These are phyloP conservation scores for Xylaria cubensis DNA, from an alignment of 495 filamentous ascomycete genomes.

Conservation along the genomic window DNA sequence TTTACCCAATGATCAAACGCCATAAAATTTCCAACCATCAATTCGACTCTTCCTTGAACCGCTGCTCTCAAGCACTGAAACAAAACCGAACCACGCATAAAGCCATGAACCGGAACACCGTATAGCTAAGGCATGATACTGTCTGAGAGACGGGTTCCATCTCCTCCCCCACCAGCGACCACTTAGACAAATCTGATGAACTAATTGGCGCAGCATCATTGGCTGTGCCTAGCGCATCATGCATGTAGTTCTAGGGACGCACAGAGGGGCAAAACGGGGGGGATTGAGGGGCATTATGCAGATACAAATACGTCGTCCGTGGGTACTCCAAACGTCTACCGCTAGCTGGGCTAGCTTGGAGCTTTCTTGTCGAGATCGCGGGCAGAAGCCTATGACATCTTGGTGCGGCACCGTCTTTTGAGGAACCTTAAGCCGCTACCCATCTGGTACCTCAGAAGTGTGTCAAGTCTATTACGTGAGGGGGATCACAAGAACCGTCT, in stretches of 20 bases:
- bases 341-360: constrained; percentile 14
- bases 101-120: constrained; percentile 9
- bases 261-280: constrained; percentile 22
- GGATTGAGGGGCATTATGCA: constrained; percentile 24
- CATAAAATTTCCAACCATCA: background rate
- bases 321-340: constrained; percentile 21
- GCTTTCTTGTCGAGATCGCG: constrained; percentile 6
- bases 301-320: constrained; percentile 24
- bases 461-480: constrained; percentile 21
- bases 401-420: constrained; percentile 3
- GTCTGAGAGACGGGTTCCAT: background rate
- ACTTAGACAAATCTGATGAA: constrained; percentile 8
- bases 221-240: constrained; percentile 15
- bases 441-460: constrained; percentile 3
- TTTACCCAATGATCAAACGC: background rate
- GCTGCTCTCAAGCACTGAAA: background rate
- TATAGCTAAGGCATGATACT: constrained; percentile 2
- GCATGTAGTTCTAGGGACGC: constrained; percentile 5
- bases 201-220: constrained; percentile 23
- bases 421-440: constrained; percentile 22
- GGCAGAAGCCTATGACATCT: constrained; percentile 20
- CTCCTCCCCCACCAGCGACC: constrained; percentile 5
- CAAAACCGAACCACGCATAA: constrained; percentile 12
- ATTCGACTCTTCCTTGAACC: background rate
- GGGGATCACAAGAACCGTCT: constrained; percentile 7